Base-by-base conservation (phyloP, 116 monocot genomes). In the Papilionanthe hybrid region DNA sequence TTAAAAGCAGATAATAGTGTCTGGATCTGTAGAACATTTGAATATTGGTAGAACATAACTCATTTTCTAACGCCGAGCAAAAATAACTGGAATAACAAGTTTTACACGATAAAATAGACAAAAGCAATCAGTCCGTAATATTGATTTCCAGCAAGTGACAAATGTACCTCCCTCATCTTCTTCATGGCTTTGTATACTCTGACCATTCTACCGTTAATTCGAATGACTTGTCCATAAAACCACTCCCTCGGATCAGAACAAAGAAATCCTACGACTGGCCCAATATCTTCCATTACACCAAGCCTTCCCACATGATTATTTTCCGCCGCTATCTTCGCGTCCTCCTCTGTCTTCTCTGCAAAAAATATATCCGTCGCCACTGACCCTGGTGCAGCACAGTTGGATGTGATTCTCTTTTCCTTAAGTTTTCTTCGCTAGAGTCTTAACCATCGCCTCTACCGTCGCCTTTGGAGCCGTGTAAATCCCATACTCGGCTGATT, bases 401-500 rank as follows among this genome's bases (percentile, higher is more conserved):
- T 84, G 32, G 57, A 81, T 7, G 78, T 84, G 50, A 87, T 79
- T 44, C 78, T 30, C 29, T 74, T 78, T 28, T 81, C 80, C 63
- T 67, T 78, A 23, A 87, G 47, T 75, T 87, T n/a, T 83, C 86
- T 83, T 83, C 18, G 86, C 73, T 78, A 83, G 22, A 13, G 73
- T 78, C 77, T 20, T 80, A 73, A 22, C 66, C 87, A 84, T 79
- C 41, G 87, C 56, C 79, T 87, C 84, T 19, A 82, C 87, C 19
- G 87, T 84, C 48, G 87, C 84, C 80, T 84, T 84, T 55, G 84
- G 82, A 1, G 84, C 87, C n/a, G 81, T 84, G 72, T 87, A 87
- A 41, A 82, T 57, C 10, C 75, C 84, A 50, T 77, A 79, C 20
- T 49, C 19, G 88, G 88, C 42, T 9, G 49, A 49, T 49, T 49